Percentiles rank a stretch among this genome's conserved stretches.
Evolutionary conservation across 2,329 filamentous ascomycete genomes (phyloP).

Genomic region (Cladobotryum protrusum): DNA sequence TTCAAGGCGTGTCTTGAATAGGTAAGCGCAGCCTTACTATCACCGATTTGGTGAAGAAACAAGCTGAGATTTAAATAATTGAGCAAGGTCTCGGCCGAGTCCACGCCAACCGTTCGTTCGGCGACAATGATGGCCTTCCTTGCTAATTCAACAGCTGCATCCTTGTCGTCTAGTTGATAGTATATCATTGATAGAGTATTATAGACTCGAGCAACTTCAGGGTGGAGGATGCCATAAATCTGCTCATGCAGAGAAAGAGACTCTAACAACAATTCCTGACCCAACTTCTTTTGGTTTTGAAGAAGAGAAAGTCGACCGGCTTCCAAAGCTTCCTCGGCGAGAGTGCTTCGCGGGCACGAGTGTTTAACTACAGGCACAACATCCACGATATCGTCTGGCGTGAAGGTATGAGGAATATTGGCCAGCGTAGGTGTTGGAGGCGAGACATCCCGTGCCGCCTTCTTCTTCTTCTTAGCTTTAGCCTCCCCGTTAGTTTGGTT

Average conservation of each 20-base stretch:
- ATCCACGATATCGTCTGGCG: constrained; percentile 80
- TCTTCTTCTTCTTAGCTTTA: constrained; percentile 60
- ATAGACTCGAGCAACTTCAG: constrained; percentile 92
- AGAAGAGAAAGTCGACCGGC: constrained; percentile 94
- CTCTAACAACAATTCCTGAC: constrained; percentile 92
- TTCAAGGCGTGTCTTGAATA: constrained; percentile 91
- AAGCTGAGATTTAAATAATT: constrained; percentile 94
- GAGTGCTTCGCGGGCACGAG: constrained; percentile 78
- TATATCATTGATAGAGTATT: constrained; percentile 93
- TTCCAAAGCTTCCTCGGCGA: constrained; percentile 93
- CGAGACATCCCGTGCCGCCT: constrained; percentile 50
- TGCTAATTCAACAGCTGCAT: constrained; percentile 87
- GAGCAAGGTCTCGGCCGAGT: constrained; percentile 87
- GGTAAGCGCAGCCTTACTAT: constrained; percentile 78
- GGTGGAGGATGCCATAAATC: constrained; percentile 95
- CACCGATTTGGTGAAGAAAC: constrained; percentile 87
- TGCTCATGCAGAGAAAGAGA: constrained; percentile 95
- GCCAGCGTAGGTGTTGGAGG: constrained; percentile 39
- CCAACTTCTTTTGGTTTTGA: constrained; percentile 90
- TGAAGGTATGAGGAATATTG: constrained; percentile 50
- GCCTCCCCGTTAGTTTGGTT: constrained; percentile 38
- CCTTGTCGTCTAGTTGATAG: constrained; percentile 97
- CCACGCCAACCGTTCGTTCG: constrained; percentile 87
- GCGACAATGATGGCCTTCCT: constrained; percentile 95
- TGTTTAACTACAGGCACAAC: constrained; percentile 94